Evolutionary conservation across 768 basidiomycete species (phyloP).

Genomic region (Tylopilus felleus): DNA sequence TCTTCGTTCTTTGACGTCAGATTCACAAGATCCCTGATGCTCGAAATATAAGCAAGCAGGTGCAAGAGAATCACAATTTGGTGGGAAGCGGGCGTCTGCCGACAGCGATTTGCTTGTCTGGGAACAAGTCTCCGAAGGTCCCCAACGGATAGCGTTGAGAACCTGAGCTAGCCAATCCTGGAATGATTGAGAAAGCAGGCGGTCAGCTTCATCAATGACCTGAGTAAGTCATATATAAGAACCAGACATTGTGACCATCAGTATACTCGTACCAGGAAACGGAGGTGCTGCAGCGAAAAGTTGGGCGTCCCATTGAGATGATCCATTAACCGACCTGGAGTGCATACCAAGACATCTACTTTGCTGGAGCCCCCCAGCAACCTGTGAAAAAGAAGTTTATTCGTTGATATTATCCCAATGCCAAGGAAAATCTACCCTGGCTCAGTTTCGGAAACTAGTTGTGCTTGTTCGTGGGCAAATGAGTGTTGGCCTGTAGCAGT

Average conservation of each 20-base stretch:
- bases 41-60: constrained; percentile 49
- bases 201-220: constrained; percentile 98
- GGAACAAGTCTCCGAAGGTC: constrained; percentile 15
- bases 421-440: constrained; percentile 40
- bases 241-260: neutral
- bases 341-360: constrained; percentile 92
- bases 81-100: constrained; percentile 4
- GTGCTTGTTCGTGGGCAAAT: constrained; percentile 86
- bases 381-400: constrained; percentile 34
- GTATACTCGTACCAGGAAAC: constrained; percentile 74
- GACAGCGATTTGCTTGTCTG: constrained; percentile 1
- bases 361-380: constrained; percentile 84
- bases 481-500: constrained; percentile 92
- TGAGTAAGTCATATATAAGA: constrained; percentile 28
- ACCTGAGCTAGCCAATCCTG: constrained; percentile 93
- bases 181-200: constrained; percentile 92
- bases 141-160: constrained; percentile 63
- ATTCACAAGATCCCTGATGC: constrained; percentile 26
- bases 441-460: constrained; percentile 63
- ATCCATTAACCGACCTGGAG: constrained; percentile 93
- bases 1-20: constrained; percentile 56
- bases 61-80: constrained; percentile 46
- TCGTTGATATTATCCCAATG: neutral
- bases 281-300: constrained; percentile 89
- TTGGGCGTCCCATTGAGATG: constrained; percentile 85